phyloP scores from a whole-genome alignment of 495 filamentous ascomycete species.

The Mytilinidion resinicola region DNA sequence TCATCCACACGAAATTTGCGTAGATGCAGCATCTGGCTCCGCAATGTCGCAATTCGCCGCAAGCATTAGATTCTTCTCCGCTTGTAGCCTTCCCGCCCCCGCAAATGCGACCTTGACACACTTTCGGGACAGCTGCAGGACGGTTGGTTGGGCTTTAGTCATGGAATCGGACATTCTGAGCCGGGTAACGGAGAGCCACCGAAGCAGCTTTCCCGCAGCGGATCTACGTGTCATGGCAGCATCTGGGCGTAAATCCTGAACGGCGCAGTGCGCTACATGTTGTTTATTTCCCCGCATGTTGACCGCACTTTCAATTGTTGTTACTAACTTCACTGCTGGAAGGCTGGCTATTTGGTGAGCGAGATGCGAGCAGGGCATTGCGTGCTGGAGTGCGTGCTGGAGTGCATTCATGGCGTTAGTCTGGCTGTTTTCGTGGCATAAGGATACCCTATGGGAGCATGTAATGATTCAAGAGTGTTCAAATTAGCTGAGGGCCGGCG shows the following conservation, averaged over 20 bases:
- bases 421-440: constrained; percentile 1
- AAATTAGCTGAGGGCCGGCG: not conserved
- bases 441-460: constrained; percentile 22
- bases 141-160: constrained; percentile 23
- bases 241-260: constrained; percentile 6
- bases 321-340: not conserved
- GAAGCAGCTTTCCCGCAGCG: not conserved
- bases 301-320: not conserved
- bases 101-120: constrained; percentile 11
- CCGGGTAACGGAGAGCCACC: constrained; percentile 1
- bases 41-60: constrained; percentile 15
- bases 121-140: constrained; percentile 19
- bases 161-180: constrained; percentile 22
- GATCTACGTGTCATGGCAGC: constrained; percentile 14
- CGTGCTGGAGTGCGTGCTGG: not conserved
- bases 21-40: constrained; percentile 38
- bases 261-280: constrained; percentile 1
- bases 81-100: constrained; percentile 21
- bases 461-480: constrained; percentile 1
- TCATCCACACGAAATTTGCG: constrained; percentile 95
- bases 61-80: constrained; percentile 9
- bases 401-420: constrained; percentile 24
- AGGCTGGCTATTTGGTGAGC: not conserved
- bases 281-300: constrained; percentile 27
- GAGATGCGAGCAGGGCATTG: not conserved